Evolutionary conservation across 345 rosid species (phyloP).

Genomic region (Brassica juncea): DNA sequence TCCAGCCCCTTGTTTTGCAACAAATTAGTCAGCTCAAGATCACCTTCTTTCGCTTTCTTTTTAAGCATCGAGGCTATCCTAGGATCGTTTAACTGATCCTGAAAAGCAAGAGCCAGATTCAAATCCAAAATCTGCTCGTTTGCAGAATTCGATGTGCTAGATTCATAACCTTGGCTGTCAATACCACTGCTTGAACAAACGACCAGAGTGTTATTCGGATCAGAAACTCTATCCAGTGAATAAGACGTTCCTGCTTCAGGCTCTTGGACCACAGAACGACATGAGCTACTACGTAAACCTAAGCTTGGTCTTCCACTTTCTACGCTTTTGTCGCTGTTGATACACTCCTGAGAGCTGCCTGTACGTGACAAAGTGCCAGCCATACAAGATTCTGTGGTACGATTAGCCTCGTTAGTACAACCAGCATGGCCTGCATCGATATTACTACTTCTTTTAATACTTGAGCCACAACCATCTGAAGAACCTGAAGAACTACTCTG

Average conservation of each 20-base stretch:
- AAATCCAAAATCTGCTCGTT: conserved; percentile 83
- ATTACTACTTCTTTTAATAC: conserved; percentile 88
- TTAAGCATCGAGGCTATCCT: conserved; percentile 84
- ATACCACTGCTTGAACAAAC: conserved; percentile 86
- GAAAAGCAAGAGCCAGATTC: conserved; percentile 84
- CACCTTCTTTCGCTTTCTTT: conserved; percentile 80
- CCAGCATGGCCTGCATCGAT: conserved; percentile 76
- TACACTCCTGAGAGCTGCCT: conserved; percentile 78
- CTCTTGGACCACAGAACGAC: conserved; percentile 84
- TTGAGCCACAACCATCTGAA: conserved; percentile 98
- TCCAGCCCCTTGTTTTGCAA: conserved; percentile 97
- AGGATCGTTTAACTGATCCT: conserved; percentile 87
- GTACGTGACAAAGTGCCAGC: conserved; percentile 60
- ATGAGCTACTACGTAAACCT: conserved; percentile 82
- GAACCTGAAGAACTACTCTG: conserved; percentile 92
- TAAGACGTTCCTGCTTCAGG: conserved; percentile 71
- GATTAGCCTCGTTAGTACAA: conserved; percentile 62
- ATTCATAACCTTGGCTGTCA: conserved; percentile 94
- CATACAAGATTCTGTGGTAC: conserved; percentile 48
- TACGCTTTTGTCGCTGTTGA: conserved; percentile 87
- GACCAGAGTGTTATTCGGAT: conserved; percentile 57
- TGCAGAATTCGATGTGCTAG: conserved; percentile 81
- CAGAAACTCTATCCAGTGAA: conserved; percentile 59
- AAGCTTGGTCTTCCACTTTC: conserved; percentile 98
- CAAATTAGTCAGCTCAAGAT: conserved; percentile 77